Conservation (phyloP, 192 early-diverging fungal species). For the Coemansia sp. region DNA sequence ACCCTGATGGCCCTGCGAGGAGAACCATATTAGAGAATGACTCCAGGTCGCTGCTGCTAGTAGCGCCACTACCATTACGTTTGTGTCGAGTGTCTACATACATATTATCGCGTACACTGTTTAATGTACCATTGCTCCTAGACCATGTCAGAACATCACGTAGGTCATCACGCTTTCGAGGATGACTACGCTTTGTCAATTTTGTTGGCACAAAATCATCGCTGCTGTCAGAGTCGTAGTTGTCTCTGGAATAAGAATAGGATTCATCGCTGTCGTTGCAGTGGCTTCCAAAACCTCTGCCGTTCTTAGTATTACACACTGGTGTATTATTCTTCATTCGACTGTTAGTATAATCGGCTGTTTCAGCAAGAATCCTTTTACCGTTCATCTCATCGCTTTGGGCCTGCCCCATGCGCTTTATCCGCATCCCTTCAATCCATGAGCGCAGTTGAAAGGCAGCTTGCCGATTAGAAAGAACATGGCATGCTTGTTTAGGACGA, state of each 20-base stretch:
- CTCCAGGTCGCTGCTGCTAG: conserved; percentile 47
- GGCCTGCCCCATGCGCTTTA: conserved; percentile 16
- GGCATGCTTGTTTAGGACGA: conserved; percentile 30
- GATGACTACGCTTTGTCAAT: background rate
- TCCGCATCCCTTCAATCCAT: conserved; percentile 51
- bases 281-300: background rate
- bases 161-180: conserved; percentile 15
- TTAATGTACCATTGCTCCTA: conserved; percentile 36
- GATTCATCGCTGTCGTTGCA: background rate
- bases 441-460: conserved; percentile 36
- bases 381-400: background rate
- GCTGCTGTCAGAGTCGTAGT: conserved; percentile 19
- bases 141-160: conserved; percentile 38
- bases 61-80: conserved; percentile 27
- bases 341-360: background rate
- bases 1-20: conserved; percentile 67
- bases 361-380: background rate
- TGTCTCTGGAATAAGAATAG: background rate
- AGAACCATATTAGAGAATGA: conserved; percentile 59
- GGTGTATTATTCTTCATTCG: background rate
- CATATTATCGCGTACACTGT: conserved; percentile 29
- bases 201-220: conserved; percentile 43
- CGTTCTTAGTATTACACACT: background rate
- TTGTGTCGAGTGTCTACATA: conserved; percentile 5
- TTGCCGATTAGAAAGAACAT: conserved; percentile 35